Percentiles rank a stretch among this genome's conserved stretches.
phyloP scores from a whole-genome alignment of 495 filamentous ascomycete genomes.

The Penicillium samsonianum region DNA sequence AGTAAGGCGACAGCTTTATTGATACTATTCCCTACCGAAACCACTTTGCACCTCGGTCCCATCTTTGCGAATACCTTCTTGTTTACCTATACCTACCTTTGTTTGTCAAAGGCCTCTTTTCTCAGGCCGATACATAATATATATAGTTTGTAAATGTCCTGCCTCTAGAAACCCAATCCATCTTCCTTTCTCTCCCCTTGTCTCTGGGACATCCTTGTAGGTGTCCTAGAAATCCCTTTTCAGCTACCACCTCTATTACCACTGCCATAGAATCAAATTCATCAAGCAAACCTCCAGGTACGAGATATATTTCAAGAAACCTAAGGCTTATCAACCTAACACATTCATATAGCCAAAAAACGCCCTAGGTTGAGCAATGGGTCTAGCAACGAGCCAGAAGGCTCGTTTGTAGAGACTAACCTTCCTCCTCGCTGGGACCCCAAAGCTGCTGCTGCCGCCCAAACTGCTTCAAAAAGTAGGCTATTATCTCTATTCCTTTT shows the following conservation, averaged over 20 bases:
- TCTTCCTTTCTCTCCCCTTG: background rate
- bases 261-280: background rate
- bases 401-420: background rate
- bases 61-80: background rate
- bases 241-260: background rate
- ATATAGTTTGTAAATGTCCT: background rate
- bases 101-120: background rate
- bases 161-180: background rate
- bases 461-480: background rate
- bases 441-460: background rate
- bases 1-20: background rate
- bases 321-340: background rate
- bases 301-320: background rate
- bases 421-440: background rate
- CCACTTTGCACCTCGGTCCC: background rate
- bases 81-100: background rate
- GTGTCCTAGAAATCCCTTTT: background rate
- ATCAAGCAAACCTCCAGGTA: background rate
- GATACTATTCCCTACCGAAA: background rate
- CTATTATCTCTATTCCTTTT: background rate
- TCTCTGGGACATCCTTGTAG: background rate
- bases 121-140: background rate
- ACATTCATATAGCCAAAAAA: background rate
- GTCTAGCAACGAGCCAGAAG: background rate
- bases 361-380: background rate